phyloP scores from a whole-genome alignment of 768 basidiomycete species.

The Leucocoprinus birnbaumii region DNA sequence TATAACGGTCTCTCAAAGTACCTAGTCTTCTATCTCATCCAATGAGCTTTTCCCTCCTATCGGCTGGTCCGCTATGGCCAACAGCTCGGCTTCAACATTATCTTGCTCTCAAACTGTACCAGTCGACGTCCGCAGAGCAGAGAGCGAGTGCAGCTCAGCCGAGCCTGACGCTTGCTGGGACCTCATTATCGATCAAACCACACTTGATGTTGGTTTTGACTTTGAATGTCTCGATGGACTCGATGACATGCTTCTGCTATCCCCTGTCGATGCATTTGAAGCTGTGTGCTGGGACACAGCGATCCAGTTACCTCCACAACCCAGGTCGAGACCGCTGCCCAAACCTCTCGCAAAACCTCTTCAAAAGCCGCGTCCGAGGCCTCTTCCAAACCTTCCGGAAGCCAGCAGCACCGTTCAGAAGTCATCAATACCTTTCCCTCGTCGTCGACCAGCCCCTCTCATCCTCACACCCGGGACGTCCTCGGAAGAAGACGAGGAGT shows the following conservation, averaged over 20 bases:
- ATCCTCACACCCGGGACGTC: slow-evolving; percentile 5
- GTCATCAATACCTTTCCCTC: slow-evolving; percentile 5
- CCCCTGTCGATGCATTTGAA: slow-evolving; percentile 32
- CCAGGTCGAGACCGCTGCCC: not conserved
- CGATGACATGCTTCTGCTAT: slow-evolving; percentile 32
- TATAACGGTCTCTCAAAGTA: not conserved
- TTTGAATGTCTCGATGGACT: slow-evolving; percentile 34
- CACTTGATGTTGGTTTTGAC: slow-evolving; percentile 34
- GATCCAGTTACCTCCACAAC: not conserved
- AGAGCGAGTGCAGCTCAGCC: slow-evolving; percentile 1
- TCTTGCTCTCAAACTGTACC: slow-evolving; percentile 9
- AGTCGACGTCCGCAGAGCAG: slow-evolving; percentile 8
- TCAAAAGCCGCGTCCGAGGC: not conserved
- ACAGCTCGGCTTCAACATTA: not conserved
- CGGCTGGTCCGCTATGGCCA: slow-evolving; percentile 10
- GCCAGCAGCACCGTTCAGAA: not conserved
- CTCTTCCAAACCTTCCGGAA: not conserved
- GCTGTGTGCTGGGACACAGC: slow-evolving; percentile 34
- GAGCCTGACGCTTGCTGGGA: slow-evolving; percentile 8
- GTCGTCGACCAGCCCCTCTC: slow-evolving; percentile 1
- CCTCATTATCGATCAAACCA: slow-evolving; percentile 32
- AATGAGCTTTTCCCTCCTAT: slow-evolving; percentile 5
- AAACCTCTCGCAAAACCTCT: not conserved
- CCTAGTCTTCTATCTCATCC: slow-evolving; percentile 1
- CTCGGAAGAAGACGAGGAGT: slow-evolving; percentile 11